These are phyloP conservation scores for Parietaria judaica DNA, from an alignment of 306 rosid genomes.

Conservation along the genomic window DNA sequence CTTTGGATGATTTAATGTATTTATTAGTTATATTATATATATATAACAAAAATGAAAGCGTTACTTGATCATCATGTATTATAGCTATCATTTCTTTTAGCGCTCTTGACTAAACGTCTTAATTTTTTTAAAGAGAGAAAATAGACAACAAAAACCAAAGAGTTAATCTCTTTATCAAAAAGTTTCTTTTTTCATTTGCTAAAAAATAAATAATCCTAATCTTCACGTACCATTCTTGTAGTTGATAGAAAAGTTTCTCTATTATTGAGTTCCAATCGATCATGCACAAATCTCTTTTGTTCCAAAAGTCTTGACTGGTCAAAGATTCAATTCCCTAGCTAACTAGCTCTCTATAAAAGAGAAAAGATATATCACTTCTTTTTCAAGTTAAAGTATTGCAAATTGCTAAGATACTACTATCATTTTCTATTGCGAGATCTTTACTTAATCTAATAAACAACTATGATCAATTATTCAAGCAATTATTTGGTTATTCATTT, in stretches of 20 bases:
- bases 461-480: background rate
- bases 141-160: conserved; percentile 17
- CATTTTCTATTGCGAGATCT: conserved; percentile 6
- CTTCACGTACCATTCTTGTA: conserved; percentile 8
- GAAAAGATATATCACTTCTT: background rate
- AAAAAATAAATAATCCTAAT: conserved; percentile 4
- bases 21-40: conserved; percentile 30
- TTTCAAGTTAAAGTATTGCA: conserved; percentile 17
- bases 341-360: background rate
- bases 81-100: conserved; percentile 7
- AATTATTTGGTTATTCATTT: background rate
- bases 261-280: conserved; percentile 37
- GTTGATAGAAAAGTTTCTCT: conserved; percentile 26
- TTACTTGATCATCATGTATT: background rate
- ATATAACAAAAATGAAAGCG: conserved; percentile 23
- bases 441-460: conserved; percentile 37
- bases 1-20: conserved; percentile 16
- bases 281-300: conserved; percentile 14
- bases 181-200: conserved; percentile 19
- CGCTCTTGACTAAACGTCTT: conserved; percentile 20
- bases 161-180: conserved; percentile 17
- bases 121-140: background rate
- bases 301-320: conserved; percentile 33
- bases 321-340: conserved; percentile 28
- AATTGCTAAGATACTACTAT: conserved; percentile 6